Percentiles rank a stretch among this genome's conserved stretches.
Evolutionary conservation across 768 basidiomycete species (phyloP).

Genomic region (Podaxis sp.): DNA sequence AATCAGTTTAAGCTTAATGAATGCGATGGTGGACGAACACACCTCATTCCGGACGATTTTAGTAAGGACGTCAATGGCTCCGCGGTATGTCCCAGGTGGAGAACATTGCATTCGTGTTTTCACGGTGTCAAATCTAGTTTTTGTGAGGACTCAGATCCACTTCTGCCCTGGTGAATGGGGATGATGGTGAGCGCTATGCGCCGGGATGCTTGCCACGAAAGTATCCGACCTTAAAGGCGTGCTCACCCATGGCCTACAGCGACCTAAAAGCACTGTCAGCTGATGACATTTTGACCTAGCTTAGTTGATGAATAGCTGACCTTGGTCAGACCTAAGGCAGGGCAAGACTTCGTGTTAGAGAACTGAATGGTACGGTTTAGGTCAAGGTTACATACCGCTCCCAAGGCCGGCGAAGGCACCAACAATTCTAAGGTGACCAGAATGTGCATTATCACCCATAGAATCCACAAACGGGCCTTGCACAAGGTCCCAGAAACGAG

Average conservation of each 20-base stretch:
- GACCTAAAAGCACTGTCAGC: constrained; percentile 37
- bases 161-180: constrained; percentile 4
- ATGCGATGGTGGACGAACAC: constrained; percentile 15
- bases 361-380: background rate
- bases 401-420: constrained; percentile 60
- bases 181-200: background rate
- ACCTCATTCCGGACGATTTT: constrained; percentile 64
- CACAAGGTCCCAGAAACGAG: background rate
- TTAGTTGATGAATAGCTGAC: constrained; percentile 24
- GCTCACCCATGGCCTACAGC: constrained; percentile 68
- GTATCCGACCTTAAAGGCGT: constrained; percentile 11
- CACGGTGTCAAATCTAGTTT: constrained; percentile 63
- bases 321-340: constrained; percentile 48
- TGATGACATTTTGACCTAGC: background rate
- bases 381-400: constrained; percentile 45
- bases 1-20: background rate
- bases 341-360: background rate
- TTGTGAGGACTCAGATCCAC: constrained; percentile 6
- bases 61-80: constrained; percentile 57
- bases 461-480: background rate
- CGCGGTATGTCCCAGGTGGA: constrained; percentile 58
- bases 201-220: background rate
- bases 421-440: constrained; percentile 45
- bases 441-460: constrained; percentile 16
- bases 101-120: constrained; percentile 74